Evolutionary conservation across 1,139 yeast species (phyloP).

Genomic region (Yamadazyma siamensis): DNA sequence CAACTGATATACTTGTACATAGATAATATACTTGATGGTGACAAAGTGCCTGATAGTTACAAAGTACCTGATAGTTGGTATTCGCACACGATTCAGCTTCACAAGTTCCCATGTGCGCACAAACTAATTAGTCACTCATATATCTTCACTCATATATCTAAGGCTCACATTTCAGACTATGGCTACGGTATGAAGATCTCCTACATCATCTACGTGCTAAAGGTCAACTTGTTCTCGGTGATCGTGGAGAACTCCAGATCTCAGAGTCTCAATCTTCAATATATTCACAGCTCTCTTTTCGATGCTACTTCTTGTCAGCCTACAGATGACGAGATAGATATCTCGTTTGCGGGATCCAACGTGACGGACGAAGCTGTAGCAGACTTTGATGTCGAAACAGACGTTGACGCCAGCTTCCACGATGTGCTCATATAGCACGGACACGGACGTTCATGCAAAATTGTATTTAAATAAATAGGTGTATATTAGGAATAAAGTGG

Average conservation of each 20-base stretch:
- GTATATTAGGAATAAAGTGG: too few relatives aligned
- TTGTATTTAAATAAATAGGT: too few relatives aligned
- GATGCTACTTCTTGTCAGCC: slow-evolving; percentile 21
- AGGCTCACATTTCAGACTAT: too few relatives aligned
- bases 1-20: slow-evolving; percentile 21
- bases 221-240: slow-evolving; percentile 36
- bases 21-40: slow-evolving; percentile 4
- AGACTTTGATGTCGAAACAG: slow-evolving; percentile 1
- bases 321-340: slow-evolving; percentile 14
- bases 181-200: slow-evolving; percentile 42
- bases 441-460: too few relatives aligned
- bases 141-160: too few relatives aligned
- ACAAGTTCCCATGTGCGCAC: too few relatives aligned
- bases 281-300: slow-evolving; percentile 36
- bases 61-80: not conserved
- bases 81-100: slow-evolving; percentile 3
- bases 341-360: slow-evolving; percentile 1
- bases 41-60: not conserved
- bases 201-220: slow-evolving; percentile 33
- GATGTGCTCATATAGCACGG: too few relatives aligned
- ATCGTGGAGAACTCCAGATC: slow-evolving; percentile 35
- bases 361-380: slow-evolving; percentile 2
- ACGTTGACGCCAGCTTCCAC: not conserved
- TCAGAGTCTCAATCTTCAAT: slow-evolving; percentile 29
- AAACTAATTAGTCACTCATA: too few relatives aligned